phyloP scores from a whole-genome alignment of 169 alveolate species.

The Toxoplasma gondii region DNA sequence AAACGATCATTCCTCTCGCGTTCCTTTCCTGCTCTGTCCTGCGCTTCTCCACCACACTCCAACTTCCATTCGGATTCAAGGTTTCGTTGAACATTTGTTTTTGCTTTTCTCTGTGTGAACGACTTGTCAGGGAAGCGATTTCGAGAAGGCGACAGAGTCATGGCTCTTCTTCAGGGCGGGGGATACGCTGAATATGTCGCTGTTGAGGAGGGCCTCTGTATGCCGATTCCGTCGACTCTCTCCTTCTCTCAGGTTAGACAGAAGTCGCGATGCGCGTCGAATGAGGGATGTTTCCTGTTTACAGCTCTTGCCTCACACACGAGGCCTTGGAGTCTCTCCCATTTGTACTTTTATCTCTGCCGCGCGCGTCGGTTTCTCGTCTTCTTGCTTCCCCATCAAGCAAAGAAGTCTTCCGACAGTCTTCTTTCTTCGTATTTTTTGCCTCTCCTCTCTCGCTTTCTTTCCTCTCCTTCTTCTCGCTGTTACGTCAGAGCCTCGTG shows the following conservation, averaged over 20 bases:
- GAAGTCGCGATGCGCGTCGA: constrained; percentile 1
- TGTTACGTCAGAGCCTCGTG: not conserved
- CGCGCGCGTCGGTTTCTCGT: no score
- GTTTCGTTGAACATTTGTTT: no score
- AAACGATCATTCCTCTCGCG: not conserved
- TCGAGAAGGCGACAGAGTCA: constrained; percentile 7
- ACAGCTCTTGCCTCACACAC: no score
- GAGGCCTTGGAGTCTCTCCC: no score
- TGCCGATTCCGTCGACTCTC: constrained; percentile 43
- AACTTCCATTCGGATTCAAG: no score
- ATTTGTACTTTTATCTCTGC: no score
- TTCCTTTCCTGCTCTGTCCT: not conserved
- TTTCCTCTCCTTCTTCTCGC: not conserved
- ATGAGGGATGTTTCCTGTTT: constrained; percentile 9
- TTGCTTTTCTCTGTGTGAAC: no score
- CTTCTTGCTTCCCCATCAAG: no score
- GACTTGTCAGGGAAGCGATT: not conserved
- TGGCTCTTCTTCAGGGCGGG: constrained; percentile 26
- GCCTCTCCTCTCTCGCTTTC: not conserved
- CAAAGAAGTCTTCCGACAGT: no score
- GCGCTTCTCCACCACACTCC: not conserved
- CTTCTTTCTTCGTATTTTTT: no score
- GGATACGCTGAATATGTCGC: constrained; percentile 61
- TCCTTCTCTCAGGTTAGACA: constrained; percentile 35
- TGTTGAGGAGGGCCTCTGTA: constrained; percentile 37